These are phyloP conservation scores for Sordariomycetes sp. DNA, from an alignment of 2,329 filamentous ascomycete genomes.

Conservation along the genomic window DNA sequence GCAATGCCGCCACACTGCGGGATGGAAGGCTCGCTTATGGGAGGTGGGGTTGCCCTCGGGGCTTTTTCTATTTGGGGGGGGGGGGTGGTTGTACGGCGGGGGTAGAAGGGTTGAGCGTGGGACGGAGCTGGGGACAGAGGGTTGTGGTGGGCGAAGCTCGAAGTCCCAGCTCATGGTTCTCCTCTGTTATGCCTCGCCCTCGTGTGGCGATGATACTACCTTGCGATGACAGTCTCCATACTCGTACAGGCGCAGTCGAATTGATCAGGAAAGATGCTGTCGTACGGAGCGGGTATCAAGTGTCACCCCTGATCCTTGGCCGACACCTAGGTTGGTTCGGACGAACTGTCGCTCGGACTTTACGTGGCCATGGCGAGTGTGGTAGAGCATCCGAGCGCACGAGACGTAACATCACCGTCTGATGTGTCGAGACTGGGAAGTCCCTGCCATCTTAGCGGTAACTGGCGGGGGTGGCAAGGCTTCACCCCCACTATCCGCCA, in stretches of 20 bases:
- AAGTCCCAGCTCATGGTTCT: background rate
- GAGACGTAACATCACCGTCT: background rate
- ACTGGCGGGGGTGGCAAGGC: background rate
- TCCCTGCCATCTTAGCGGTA: too few relatives aligned
- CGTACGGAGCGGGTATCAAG: background rate
- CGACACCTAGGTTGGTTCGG: background rate
- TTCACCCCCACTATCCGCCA: background rate
- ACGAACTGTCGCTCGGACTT: background rate
- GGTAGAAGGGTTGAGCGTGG: background rate
- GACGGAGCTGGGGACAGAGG: background rate
- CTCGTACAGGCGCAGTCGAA: background rate
- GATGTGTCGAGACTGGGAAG: background rate
- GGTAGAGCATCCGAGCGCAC: background rate
- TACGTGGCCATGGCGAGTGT: background rate
- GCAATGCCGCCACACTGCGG: background rate
- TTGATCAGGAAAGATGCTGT: background rate
- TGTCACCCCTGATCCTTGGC: background rate
- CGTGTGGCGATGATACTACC: background rate
- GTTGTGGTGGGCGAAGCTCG: background rate
- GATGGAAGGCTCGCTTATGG: background rate
- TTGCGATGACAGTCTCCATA: background rate
- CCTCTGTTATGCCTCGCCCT: background rate
- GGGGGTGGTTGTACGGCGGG: background rate
- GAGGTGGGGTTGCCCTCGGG: background rate
- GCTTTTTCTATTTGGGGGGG: too few relatives aligned